phyloP scores from a whole-genome alignment of 2,329 filamentous ascomycete species.

The Alternaria brassicicola region DNA sequence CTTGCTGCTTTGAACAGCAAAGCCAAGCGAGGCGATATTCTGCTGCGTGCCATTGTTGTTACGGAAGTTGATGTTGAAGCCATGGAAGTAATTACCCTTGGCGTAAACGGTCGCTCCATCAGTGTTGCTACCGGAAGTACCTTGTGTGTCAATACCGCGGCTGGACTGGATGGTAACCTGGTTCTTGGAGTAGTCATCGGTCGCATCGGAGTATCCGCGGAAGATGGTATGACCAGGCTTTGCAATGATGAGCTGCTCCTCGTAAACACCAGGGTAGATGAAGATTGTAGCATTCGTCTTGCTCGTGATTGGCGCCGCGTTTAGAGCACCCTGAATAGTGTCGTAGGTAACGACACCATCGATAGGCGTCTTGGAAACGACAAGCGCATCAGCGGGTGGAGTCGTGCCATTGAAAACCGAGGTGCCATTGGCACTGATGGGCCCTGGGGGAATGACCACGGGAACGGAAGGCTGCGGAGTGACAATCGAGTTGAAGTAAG shows the following conservation, averaged over 20 bases:
- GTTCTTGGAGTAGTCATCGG: conserved; percentile 48
- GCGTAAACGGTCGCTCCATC: conserved; percentile 51
- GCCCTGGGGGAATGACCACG: conserved; percentile 22
- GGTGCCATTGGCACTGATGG: conserved; percentile 30
- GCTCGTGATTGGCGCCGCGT: conserved; percentile 45
- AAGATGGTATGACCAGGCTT: conserved; percentile 51
- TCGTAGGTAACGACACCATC: conserved; percentile 44
- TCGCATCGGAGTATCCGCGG: conserved; percentile 47
- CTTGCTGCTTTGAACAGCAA: conserved; percentile 52
- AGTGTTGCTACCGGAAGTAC: conserved; percentile 42
- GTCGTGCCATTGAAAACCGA: conserved; percentile 42
- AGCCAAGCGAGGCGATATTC: conserved; percentile 49
- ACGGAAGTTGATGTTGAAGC: conserved; percentile 51
- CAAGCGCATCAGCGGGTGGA: conserved; percentile 46
- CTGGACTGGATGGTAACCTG: conserved; percentile 47
- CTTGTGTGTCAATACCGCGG: conserved; percentile 48
- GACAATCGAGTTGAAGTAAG: conserved; percentile 48
- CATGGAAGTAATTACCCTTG: conserved; percentile 50
- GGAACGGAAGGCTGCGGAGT: conserved; percentile 37
- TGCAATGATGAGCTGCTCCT: conserved; percentile 49
- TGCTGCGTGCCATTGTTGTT: conserved; percentile 49
- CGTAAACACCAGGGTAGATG: conserved; percentile 51
- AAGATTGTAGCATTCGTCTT: conserved; percentile 49
- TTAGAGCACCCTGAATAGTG: conserved; percentile 48
- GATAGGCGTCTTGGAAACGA: conserved; percentile 49